Base-by-base conservation (phyloP, 2,329 filamentous ascomycete species). In the Monosporascus sp. region DNA sequence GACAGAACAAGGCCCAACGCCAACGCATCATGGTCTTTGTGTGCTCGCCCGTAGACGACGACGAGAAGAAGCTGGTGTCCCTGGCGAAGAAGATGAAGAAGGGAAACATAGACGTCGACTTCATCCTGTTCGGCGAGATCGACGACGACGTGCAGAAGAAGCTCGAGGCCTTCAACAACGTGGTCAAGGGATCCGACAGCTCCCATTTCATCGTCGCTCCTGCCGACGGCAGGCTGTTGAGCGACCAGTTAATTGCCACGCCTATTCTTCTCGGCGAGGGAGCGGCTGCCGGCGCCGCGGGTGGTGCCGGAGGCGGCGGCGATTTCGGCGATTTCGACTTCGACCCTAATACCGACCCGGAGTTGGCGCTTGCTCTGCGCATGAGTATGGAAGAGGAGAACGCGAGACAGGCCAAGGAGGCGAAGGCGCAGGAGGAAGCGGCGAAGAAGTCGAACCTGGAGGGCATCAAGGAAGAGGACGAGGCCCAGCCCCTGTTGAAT, bases 321-420 rank as follows among this genome's bases (percentile, higher is more conserved):
- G 84, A 87, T 57, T 95, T 91, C 60, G 70, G 69, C 64, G 89
- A 91, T 63, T 95, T 95, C 68, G 91, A 89, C 59, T 90, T 96
- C 61, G 94, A 97, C 71, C 92, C 93, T 16, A 88, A 87, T 51
- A 81, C 92, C 65, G 94, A 99, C 68, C 94, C 94, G 3, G 94
- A 99, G 72, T 77, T 99, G 66, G 94, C 94, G 22, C 83, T 99
- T 62, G 94, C 94, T 50, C 78, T 99, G 69, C 86, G 94, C 59
- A 96, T 99, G 91, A 96, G 90, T 72, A 91, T 96, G 82, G 94
- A 99, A 71, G 94, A 99, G 70, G 94, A 99, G 74, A 95, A 95
- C 77, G 92, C 92, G 57, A 80, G 94, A 65, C 87, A 95, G 73
- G 92, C 96, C 71, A 91, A 91, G 74, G 85, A 88, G 66, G 89